Conservation (phyloP, 208 protist genomes). For the Crithidia sp. region DNA sequence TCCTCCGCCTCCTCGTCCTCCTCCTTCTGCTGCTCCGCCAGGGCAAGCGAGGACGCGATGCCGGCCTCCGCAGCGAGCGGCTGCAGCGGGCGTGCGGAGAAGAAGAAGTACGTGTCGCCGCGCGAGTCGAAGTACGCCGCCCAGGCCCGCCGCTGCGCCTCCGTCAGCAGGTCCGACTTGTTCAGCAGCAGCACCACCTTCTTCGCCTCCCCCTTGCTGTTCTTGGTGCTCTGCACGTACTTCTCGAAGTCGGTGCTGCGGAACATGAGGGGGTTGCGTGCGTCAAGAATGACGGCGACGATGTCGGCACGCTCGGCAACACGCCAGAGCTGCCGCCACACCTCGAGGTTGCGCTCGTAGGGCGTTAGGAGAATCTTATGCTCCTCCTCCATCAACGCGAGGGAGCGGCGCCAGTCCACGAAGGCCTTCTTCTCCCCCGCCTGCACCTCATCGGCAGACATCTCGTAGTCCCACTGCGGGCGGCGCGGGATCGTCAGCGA, state of each 20-base stretch:
- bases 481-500: conserved; percentile 84
- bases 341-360: conserved; percentile 99
- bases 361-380: conserved; percentile 95
- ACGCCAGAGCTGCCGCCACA: conserved; percentile 99
- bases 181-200: conserved; percentile 96
- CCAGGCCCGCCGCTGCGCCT: conserved; percentile 93
- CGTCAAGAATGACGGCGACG: conserved; percentile 95
- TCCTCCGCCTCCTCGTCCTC: conserved; percentile 18
- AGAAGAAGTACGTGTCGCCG: conserved; percentile 93
- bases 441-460: conserved; percentile 70
- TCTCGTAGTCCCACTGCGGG: conserved; percentile 82
- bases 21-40: conserved; percentile 14
- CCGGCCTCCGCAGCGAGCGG: conserved; percentile 15
- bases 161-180: conserved; percentile 98
- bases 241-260: conserved; percentile 84
- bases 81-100: conserved; percentile 75
- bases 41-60: conserved; percentile 22
- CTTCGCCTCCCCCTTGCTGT: conserved; percentile 67
- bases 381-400: conserved; percentile 93
- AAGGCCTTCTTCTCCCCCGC: conserved; percentile 83
- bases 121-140: conserved; percentile 90
- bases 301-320: conserved; percentile 96
- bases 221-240: conserved; percentile 84
- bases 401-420: conserved; percentile 87
- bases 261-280: conserved; percentile 98